Conservation (phyloP, 1,284 basidiomycete species). For the Mycosarcoma mackinlayi region DNA sequence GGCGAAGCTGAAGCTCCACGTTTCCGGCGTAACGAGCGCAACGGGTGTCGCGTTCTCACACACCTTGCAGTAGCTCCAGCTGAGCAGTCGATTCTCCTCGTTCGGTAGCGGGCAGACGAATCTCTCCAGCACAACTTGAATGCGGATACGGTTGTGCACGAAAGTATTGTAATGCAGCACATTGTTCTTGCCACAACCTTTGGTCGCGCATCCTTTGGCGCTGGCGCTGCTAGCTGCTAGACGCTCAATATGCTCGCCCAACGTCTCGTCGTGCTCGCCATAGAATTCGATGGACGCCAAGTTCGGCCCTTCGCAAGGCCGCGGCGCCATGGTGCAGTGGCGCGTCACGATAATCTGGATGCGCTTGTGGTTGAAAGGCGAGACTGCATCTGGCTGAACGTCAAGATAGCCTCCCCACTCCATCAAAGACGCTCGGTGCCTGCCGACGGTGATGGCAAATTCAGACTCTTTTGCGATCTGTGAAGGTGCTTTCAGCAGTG, state of each 20-base stretch:
- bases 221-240: conserved; percentile 78
- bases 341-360: conserved; percentile 81
- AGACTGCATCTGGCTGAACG: conserved; percentile 72
- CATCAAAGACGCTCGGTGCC: conserved; percentile 38
- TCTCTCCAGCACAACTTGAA: conserved; percentile 75
- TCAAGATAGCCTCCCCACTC: conserved; percentile 51
- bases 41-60: conserved; percentile 75
- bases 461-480: conserved; percentile 50
- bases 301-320: conserved; percentile 71
- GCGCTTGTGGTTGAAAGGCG: conserved; percentile 91
- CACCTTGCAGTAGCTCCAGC: conserved; percentile 89
- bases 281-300: conserved; percentile 87
- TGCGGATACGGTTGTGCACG: conserved; percentile 85
- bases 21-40: conserved; percentile 89
- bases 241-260: conserved; percentile 90
- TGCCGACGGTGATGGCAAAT: conserved; percentile 40
- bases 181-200: conserved; percentile 83
- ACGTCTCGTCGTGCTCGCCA: conserved; percentile 87
- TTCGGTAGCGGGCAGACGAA: conserved; percentile 69
- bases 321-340: conserved; percentile 74
- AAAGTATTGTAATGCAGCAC: conserved; percentile 87
- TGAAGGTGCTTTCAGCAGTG: conserved; percentile 40
- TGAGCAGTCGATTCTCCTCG: conserved; percentile 80
- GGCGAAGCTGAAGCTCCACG: conserved; percentile 90
- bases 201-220: conserved; percentile 78